These are phyloP conservation scores for Boletus pseudo-olivaceus DNA, from an alignment of 768 basidiomycete genomes.

Conservation along the genomic window DNA sequence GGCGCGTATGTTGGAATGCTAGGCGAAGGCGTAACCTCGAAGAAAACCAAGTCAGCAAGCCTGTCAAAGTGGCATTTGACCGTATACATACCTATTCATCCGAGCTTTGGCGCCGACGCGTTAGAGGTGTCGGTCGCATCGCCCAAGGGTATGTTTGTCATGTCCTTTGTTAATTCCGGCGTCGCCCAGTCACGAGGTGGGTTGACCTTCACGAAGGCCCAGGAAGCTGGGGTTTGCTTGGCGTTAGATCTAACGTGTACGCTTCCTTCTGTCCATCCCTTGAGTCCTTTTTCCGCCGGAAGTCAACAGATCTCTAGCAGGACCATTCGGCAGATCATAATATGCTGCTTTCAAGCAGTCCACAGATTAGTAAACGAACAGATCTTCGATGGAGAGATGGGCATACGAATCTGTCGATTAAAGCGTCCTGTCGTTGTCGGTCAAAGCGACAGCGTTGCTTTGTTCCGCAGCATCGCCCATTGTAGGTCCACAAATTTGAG, in stretches of 20 bases:
- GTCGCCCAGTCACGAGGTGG: background rate
- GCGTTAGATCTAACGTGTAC: background rate
- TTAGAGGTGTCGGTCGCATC: background rate
- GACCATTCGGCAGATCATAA: no score
- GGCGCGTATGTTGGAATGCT: background rate
- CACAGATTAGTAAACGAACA: background rate
- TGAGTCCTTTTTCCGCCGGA: background rate
- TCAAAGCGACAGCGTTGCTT: slow-evolving; percentile 3
- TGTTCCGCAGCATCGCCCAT: background rate
- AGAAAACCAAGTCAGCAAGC: background rate
- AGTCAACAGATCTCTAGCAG: no score
- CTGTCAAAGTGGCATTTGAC: background rate
- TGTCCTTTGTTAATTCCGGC: background rate
- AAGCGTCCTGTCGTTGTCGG: background rate
- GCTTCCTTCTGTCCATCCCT: background rate
- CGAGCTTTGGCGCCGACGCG: background rate
- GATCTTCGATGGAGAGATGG: background rate
- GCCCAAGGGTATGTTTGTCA: background rate
- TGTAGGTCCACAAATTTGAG: slow-evolving; percentile 1
- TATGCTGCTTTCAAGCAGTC: background rate
- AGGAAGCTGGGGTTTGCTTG: background rate
- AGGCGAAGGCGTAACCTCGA: background rate
- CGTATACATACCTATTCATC: background rate
- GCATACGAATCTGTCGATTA: background rate
- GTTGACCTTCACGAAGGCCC: background rate